Base-by-base conservation (phyloP, 2,329 filamentous ascomycete species). In the Phaeosphaeriaceae sp. region DNA sequence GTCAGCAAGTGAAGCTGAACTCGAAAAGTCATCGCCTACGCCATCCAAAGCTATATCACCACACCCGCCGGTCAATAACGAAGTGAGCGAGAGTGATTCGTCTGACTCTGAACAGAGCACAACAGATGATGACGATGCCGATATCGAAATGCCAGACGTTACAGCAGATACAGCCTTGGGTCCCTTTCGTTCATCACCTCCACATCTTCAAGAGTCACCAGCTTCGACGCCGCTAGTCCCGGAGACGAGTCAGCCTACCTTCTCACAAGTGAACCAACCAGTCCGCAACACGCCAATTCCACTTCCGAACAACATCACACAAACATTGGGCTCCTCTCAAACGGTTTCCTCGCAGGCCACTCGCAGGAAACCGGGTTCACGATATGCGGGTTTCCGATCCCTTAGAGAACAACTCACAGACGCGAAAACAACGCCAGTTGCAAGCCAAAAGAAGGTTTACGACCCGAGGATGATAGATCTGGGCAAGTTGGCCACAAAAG, bases 1-100 rank as follows among this genome's bases (percentile, higher is more conserved):
- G 13, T 58, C 58, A 8, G 47, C 46, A 12, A 58, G 54, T 29
- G 63, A 62, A 18, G 52, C 48, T 3, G 60, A 61, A 17, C 48
- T 44, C 12, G 54, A 54, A 4, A 52, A 49, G 9, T 44, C 46
- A 3, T 48, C 42, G 6, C 26, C 28, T 2, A 35, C 41, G 17
- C 43, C 41, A 0, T 50, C 55, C 4, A 47, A 46, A 42, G 40
- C 17, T 26, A 35, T 42, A 15, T 42, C 46, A 5, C 43, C 41
- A 20, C 42, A 30, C 21, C 17, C 18, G 4, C 42, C 48, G 12
- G 38, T 29, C 11, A 42, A 40, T 6, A 42, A 43, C 3, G 43
- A 46, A 6, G 50, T 48, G 6, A 49, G 36, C 20, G 47, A 54
- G 15, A 55, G 44, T 28, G 50, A 53, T 7, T 50, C 48, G 2